Conservation (phyloP, 2,329 filamentous ascomycete genomes). For the Claviceps pazoutovae region DNA sequence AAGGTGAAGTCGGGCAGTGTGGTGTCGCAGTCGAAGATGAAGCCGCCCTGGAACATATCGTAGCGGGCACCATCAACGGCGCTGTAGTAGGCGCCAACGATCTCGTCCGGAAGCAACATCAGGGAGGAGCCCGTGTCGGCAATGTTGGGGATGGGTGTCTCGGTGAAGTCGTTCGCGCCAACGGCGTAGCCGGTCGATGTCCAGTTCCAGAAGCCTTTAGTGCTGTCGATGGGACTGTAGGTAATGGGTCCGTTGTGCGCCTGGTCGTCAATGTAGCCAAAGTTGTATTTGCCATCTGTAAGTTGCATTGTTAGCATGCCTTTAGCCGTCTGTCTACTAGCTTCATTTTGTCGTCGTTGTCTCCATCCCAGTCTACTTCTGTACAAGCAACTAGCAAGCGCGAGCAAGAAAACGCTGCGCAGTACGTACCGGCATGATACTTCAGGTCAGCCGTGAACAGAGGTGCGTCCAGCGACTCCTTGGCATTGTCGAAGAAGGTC, state of each 20-base stretch:
- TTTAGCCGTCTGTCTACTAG: no score
- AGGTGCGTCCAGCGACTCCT: conserved; percentile 7
- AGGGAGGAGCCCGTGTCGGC: conserved; percentile 50
- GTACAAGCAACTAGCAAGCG: no score
- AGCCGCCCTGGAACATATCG: conserved; percentile 24
- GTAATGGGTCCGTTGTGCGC: conserved; percentile 50
- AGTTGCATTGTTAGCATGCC: not conserved
- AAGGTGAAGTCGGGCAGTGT: conserved; percentile 35
- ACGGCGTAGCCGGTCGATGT: conserved; percentile 12
- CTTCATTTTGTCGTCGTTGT: no score
- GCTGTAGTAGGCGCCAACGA: conserved; percentile 35
- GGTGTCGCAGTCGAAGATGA: conserved; percentile 30
- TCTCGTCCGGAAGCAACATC: conserved; percentile 39
- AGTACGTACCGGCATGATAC: conserved; percentile 21
- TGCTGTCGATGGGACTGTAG: conserved; percentile 47
- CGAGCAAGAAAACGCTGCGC: no score
- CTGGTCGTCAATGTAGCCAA: conserved; percentile 51
- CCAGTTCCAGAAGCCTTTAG: conserved; percentile 48
- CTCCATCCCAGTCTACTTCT: no score
- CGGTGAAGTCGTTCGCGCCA: conserved; percentile 7
- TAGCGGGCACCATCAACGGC: conserved; percentile 23
- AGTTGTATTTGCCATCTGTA: conserved; percentile 54
- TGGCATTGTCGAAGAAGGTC: conserved; percentile 27
- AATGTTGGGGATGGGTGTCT: conserved; percentile 32
- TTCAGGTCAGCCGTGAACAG: conserved; percentile 60